Evolutionary conservation across 2,329 filamentous ascomycete species (phyloP), one percentile per base, ranked within the genome.

Genomic region (Aspergillus pseudoterreus): DNA sequence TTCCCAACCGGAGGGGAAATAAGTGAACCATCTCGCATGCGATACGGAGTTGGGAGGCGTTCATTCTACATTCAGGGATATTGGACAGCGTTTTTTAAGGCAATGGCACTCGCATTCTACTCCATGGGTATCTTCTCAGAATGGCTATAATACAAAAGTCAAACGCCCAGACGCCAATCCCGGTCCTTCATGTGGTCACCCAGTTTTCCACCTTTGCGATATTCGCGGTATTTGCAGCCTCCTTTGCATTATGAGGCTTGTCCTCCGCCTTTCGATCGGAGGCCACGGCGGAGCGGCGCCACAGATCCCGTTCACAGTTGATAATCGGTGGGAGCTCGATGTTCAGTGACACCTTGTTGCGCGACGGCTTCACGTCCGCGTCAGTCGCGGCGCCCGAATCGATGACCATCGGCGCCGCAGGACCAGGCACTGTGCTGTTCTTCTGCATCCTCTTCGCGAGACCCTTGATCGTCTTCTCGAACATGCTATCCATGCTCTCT

Each of bases 281-380:
- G 4, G 66, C 61, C 27, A 67, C 62, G 24, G 70, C 70, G 51
- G 76, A 77, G n/a, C 63, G 60, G 52, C 81, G 77, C 79, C 82
- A 85, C 57, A 79, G 79, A 39, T 75, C 74, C 59, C 79, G 77
- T 53, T 85, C 82, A 52, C 82, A 82, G 59, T 86, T 86, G 47
- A 86, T 82, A 46, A 77, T 74, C 10, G 76, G 76, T 4, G 75
- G 75, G 49, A 78, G 53, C 50, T 76, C 75, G 15, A 72, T 59
- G 46, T 65, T 66, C 55, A 60, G 61, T 32, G 64, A 60, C n/a
- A 57, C 50, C 43, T 66, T 69, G 12, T 59, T 51, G 33, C 58
- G 56, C 9, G 51, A 27, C 11, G 54, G 43, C 45, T 67, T 65
- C n/a, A 49, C 51, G 12, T 68, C 66, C 9, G 51, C 53, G 21